Evolutionary conservation across 2,329 filamentous ascomycete species (phyloP).

Genomic region (Magnaporthales sp.): DNA sequence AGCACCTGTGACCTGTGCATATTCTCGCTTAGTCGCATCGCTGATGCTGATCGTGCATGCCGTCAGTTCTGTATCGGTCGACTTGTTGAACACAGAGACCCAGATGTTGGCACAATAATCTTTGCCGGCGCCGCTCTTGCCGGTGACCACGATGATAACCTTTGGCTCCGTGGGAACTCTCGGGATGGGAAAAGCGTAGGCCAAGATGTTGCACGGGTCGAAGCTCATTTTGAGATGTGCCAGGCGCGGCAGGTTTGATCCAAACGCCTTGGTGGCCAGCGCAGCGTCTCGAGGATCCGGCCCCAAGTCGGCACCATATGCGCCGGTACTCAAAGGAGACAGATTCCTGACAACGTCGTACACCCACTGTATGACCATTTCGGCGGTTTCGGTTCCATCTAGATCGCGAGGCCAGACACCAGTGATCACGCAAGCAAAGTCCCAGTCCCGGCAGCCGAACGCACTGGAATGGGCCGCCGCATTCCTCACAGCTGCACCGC

Average conservation of each 20-base stretch:
- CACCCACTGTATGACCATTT: constrained; percentile 40
- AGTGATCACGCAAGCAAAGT: constrained; percentile 55
- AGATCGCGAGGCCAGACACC: constrained; percentile 49
- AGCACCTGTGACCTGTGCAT: constrained; percentile 38
- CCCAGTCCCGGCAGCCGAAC: constrained; percentile 56
- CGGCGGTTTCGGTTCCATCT: constrained; percentile 33
- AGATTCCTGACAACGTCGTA: constrained; percentile 39
- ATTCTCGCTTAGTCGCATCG: constrained; percentile 47
- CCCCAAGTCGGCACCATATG: constrained; percentile 53
- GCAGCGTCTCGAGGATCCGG: constrained; percentile 47
- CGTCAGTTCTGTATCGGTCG: constrained; percentile 15
- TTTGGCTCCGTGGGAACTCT: constrained; percentile 24
- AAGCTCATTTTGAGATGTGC: constrained; percentile 36
- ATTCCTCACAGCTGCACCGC: constrained; percentile 42
- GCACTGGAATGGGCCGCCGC: constrained; percentile 37
- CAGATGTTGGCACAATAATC: constrained; percentile 49
- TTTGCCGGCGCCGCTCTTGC: constrained; percentile 46
- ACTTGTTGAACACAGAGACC: constrained; percentile 29
- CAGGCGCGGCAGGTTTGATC: constrained; percentile 40
- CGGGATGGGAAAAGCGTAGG: constrained; percentile 46
- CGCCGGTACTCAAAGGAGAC: constrained; percentile 39
- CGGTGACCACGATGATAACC: constrained; percentile 49
- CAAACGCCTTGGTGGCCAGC: constrained; percentile 47
- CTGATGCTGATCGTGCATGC: constrained; percentile 46
- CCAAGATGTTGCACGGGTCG: constrained; percentile 43